Conservation (phyloP, 2,329 filamentous ascomycete genomes). For the Nectriaceae sp. region DNA sequence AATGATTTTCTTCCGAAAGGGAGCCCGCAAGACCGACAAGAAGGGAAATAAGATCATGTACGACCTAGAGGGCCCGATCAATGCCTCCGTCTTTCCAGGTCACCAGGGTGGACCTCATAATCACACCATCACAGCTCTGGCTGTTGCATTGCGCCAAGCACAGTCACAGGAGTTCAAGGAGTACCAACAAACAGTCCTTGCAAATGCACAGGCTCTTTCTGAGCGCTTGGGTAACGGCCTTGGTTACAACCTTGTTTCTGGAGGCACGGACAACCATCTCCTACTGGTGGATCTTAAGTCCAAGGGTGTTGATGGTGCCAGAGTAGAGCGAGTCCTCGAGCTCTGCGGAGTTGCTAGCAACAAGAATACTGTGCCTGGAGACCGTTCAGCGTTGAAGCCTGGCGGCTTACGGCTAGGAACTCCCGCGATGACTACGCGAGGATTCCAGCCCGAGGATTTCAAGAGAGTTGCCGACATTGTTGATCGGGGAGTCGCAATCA, state of each 20-base stretch:
- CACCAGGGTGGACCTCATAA: conserved; percentile 98
- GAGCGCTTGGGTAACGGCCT: conserved; percentile 62
- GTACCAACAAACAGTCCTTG: conserved; percentile 84
- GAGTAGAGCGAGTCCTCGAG: conserved; percentile 84
- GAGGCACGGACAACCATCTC: conserved; percentile 94
- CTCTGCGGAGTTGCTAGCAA: conserved; percentile 91
- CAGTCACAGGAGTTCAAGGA: conserved; percentile 82
- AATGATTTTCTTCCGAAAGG: conserved; percentile 97
- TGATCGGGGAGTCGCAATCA: conserved; percentile 75
- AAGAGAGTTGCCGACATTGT: conserved; percentile 79
- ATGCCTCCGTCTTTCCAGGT: conserved; percentile 92
- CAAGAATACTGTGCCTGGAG: conserved; percentile 96
- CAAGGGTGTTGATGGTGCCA: conserved; percentile 79
- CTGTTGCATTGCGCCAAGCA: conserved; percentile 90
- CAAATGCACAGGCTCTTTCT: conserved; percentile 86
- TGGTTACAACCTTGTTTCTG: conserved; percentile 84
- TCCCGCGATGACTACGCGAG: conserved; percentile 93
- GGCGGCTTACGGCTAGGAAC: conserved; percentile 89
- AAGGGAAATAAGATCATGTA: conserved; percentile 76
- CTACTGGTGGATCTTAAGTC: conserved; percentile 87
- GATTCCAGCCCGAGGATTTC: conserved; percentile 83
- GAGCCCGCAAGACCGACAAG: conserved; percentile 79
- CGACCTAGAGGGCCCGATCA: conserved; percentile 89
- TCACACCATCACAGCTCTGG: conserved; percentile 93
- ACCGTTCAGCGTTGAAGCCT: conserved; percentile 86